These are phyloP conservation scores for Acanthamoeba royreba DNA, from an alignment of 208 protist genomes.

Conservation along the genomic window DNA sequence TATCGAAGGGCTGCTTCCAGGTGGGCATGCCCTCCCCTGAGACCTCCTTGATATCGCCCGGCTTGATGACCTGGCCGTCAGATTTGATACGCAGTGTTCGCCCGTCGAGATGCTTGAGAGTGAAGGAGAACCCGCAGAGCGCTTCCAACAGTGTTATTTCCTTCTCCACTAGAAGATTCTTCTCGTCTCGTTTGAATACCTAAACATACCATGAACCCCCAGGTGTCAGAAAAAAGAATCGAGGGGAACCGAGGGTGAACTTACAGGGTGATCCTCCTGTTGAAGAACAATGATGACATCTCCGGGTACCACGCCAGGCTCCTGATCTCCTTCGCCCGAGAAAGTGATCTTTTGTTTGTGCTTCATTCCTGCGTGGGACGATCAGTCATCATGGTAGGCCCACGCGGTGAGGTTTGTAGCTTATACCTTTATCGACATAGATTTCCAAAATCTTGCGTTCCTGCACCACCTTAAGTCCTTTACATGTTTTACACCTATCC, in stretches of 20 bases:
- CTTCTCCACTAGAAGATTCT: slow-evolving; percentile 9
- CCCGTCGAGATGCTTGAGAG: slow-evolving; percentile 45
- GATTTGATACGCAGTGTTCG: slow-evolving; percentile 7
- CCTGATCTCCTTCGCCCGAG: slow-evolving; percentile 93
- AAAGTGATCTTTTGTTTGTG: slow-evolving; percentile 94
- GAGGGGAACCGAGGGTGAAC: neutral
- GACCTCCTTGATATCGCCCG: slow-evolving; percentile 45
- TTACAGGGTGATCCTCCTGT: slow-evolving; percentile 89
- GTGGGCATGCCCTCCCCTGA: slow-evolving; percentile 50
- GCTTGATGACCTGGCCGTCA: neutral
- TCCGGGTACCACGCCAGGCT: slow-evolving; percentile 90
- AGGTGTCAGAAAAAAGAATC: neutral
- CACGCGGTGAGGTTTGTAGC: neutral
- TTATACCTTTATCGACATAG: slow-evolving; percentile 92
- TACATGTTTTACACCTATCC: slow-evolving; percentile 93
- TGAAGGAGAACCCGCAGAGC: slow-evolving; percentile 44
- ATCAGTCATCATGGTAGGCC: neutral
- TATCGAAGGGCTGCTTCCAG: slow-evolving; percentile 50
- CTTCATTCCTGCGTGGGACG: slow-evolving; percentile 80
- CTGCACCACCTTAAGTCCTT: slow-evolving; percentile 89
- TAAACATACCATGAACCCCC: neutral
- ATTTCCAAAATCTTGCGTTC: slow-evolving; percentile 90
- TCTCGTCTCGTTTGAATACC: slow-evolving; percentile 35
- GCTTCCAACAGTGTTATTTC: slow-evolving; percentile 45
- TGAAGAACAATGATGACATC: slow-evolving; percentile 97